phyloP scores from a whole-genome alignment of 1,139 yeast genomes.

The Suhomyces yuchorum region DNA sequence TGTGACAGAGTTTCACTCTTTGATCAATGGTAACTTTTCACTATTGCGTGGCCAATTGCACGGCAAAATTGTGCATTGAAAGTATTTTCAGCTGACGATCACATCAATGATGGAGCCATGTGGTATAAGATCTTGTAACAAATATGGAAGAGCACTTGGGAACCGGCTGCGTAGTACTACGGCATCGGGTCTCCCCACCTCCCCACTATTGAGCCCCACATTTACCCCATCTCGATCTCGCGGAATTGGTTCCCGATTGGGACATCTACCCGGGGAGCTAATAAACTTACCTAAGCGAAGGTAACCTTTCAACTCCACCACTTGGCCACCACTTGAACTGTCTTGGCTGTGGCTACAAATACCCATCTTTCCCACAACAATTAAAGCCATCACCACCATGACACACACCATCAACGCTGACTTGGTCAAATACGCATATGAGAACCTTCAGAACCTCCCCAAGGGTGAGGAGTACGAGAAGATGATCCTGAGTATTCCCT shows the following conservation, averaged over 20 bases:
- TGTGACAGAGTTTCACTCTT: too few relatives aligned
- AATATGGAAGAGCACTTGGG: too few relatives aligned
- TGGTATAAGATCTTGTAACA: too few relatives aligned
- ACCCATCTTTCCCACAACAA: background rate
- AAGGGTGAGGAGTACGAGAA: conserved; percentile 44
- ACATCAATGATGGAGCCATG: too few relatives aligned
- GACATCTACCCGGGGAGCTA: background rate
- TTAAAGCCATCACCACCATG: background rate
- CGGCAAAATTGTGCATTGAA: too few relatives aligned
- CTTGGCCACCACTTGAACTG: background rate
- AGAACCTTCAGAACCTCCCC: conserved; percentile 46
- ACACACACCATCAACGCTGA: conserved; percentile 28
- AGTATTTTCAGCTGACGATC: too few relatives aligned
- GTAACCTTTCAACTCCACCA: background rate
- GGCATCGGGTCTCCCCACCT: background rate
- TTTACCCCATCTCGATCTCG: background rate
- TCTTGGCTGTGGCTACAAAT: background rate
- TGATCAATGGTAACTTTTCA: too few relatives aligned
- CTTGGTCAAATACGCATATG: conserved; percentile 44
- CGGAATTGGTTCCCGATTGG: background rate
- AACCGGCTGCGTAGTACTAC: too few relatives aligned
- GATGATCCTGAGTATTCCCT: conserved; percentile 39
- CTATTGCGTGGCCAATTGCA: too few relatives aligned
- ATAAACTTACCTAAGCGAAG: background rate
- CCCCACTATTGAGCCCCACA: background rate